phyloP scores from a whole-genome alignment of 495 filamentous ascomycete species.

The Podospora fimiseda region DNA sequence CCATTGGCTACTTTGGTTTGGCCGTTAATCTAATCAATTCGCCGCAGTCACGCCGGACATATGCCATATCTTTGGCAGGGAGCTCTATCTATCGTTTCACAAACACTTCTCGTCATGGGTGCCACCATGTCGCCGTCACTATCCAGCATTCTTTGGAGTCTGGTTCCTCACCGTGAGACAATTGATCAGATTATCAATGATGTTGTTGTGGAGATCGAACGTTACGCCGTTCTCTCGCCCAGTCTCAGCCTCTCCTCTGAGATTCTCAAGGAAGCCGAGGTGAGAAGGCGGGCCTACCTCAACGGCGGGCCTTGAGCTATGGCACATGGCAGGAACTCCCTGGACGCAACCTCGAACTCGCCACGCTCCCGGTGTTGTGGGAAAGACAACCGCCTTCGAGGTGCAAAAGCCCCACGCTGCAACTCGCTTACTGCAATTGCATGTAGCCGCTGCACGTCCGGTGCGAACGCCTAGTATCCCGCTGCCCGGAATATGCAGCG shows the following conservation, averaged over 20 bases:
- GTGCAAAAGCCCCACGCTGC: constrained; percentile 12
- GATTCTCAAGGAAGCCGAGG: constrained; percentile 72
- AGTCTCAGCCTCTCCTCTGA: constrained; percentile 66
- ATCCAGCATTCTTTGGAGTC: constrained; percentile 57
- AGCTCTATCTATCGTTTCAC: constrained; percentile 72
- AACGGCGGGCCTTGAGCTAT: constrained; percentile 30
- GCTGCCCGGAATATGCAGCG: constrained; percentile 2
- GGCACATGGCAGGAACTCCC: neutral
- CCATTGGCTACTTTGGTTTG: constrained; percentile 16
- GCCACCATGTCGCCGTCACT: constrained; percentile 75
- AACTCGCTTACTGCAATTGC: constrained; percentile 18
- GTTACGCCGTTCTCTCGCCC: constrained; percentile 66
- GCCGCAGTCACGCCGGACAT: constrained; percentile 66
- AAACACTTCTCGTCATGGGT: constrained; percentile 74
- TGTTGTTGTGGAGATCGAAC: constrained; percentile 65
- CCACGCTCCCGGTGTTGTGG: constrained; percentile 24
- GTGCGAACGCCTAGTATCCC: constrained; percentile 6
- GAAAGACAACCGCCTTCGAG: constrained; percentile 7
- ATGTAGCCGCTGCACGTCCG: constrained; percentile 15
- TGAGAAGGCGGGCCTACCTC: constrained; percentile 52
- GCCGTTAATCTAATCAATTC: constrained; percentile 38
- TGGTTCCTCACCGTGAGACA: constrained; percentile 45
- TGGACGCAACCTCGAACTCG: constrained; percentile 9
- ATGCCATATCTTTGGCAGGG: constrained; percentile 87
- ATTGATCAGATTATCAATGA: constrained; percentile 70